These are phyloP conservation scores for Aspergillus hancockii DNA, from an alignment of 495 filamentous ascomycete genomes.

Conservation along the genomic window DNA sequence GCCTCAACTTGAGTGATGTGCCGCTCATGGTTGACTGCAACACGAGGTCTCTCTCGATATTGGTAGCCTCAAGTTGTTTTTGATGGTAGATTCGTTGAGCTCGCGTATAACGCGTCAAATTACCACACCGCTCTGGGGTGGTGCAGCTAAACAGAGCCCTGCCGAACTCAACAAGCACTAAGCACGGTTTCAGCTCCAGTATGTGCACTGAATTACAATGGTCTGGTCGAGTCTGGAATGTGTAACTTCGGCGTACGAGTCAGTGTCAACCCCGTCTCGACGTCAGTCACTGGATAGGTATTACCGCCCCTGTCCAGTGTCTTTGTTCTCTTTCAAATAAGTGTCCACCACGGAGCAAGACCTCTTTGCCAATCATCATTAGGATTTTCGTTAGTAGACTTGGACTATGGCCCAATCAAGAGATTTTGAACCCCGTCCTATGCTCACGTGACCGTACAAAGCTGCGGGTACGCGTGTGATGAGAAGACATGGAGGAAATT, in stretches of 20 bases:
- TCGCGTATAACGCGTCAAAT: constrained; percentile 5
- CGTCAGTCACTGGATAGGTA: constrained; percentile 6
- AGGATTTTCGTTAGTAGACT: background rate
- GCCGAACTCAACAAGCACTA: background rate
- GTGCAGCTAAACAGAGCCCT: background rate
- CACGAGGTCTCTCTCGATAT: background rate
- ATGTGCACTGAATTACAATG: background rate
- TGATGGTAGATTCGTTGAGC: background rate
- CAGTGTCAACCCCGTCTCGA: constrained; percentile 7
- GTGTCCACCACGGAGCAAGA: constrained; percentile 12
- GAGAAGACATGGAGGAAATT: constrained; percentile 1
- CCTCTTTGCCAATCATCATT: constrained; percentile 2
- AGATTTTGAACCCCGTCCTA: background rate
- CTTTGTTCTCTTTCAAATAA: constrained; percentile 2
- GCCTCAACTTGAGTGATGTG: background rate
- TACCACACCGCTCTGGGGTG: background rate
- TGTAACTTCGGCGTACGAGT: constrained; percentile 12
- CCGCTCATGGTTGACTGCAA: background rate
- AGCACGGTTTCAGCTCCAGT: background rate
- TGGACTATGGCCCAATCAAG: constrained; percentile 1
- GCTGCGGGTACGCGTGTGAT: constrained; percentile 24
- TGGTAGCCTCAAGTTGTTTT: background rate
- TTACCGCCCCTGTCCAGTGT: constrained; percentile 10
- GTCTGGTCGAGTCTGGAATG: background rate
- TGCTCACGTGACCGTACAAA: constrained; percentile 23